A percentile compares a stretch with the other conserved stretches of the same genome.
phyloP scores from a whole-genome alignment of 176 grass and related monocot species.

The Carex cristatella region DNA sequence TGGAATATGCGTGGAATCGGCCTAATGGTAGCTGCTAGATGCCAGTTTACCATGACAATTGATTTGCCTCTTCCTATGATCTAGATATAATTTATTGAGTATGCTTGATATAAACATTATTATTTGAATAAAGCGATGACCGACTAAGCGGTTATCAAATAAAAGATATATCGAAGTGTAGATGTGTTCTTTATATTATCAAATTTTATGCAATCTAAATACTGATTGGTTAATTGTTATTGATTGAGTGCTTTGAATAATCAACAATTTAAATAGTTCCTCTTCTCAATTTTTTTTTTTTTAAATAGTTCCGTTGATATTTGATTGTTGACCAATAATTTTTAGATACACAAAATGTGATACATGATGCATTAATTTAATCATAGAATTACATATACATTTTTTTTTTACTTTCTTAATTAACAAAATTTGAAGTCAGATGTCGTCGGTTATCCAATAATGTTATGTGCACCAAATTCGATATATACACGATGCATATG shows the following conservation, averaged over 20 bases:
- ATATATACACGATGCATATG: too few relatives aligned
- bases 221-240: background rate
- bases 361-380: background rate
- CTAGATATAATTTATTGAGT: background rate
- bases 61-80: too few relatives aligned
- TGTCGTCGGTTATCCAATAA: background rate
- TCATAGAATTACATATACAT: background rate
- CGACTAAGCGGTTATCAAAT: background rate
- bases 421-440: background rate
- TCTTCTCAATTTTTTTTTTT: too few relatives aligned
- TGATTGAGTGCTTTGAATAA: background rate
- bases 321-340: background rate
- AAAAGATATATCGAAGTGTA: background rate
- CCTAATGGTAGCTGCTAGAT: background rate
- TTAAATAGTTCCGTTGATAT: background rate
- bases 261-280: background rate
- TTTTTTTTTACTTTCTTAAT: background rate
- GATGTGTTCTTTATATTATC: too few relatives aligned
- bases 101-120: background rate
- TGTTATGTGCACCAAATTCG: too few relatives aligned
- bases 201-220: background rate
- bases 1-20: background rate
- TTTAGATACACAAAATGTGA: background rate
- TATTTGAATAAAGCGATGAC: background rate
- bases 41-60: background rate